phyloP scores from a whole-genome alignment of 306 rosid genomes.

The Prunus salicina region DNA sequence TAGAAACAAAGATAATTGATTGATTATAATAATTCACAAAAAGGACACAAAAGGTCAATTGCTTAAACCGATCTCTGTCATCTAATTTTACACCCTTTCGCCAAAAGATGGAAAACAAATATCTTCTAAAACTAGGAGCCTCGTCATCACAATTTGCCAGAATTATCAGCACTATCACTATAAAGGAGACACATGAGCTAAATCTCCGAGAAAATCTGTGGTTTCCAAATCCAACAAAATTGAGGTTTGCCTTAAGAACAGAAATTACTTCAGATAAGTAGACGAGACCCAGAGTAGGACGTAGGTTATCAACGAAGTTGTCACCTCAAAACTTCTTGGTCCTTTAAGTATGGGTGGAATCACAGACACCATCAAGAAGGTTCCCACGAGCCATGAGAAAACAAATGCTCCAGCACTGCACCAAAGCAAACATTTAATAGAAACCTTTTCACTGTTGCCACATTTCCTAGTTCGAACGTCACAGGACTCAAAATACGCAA shows the following conservation, averaged over 20 bases:
- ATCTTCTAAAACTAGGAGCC: conserved; percentile 20
- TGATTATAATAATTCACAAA: neutral
- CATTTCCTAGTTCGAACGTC: neutral
- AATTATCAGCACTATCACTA: conserved; percentile 3
- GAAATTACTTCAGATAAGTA: conserved; percentile 63
- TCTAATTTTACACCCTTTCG: conserved; percentile 16
- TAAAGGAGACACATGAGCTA: neutral
- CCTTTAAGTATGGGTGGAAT: conserved; percentile 90
- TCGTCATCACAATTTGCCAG: conserved; percentile 1
- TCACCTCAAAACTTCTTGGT: conserved; percentile 82
- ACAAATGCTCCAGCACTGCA: conserved; percentile 86
- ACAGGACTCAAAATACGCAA: neutral
- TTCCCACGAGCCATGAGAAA: conserved; percentile 89
- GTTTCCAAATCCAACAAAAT: conserved; percentile 39
- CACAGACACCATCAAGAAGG: conserved; percentile 95
- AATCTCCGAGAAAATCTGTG: conserved; percentile 15
- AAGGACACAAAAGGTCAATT: neutral
- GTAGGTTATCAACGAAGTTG: conserved; percentile 70
- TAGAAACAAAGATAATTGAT: neutral
- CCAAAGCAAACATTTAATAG: conserved; percentile 22
- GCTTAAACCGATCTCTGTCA: neutral
- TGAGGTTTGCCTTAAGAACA: conserved; percentile 23
- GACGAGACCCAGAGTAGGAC: conserved; percentile 85
- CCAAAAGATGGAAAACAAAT: neutral
- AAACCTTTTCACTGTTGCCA: neutral